Base-by-base conservation (phyloP, 148 eudicot species). In the Vaccinium darrowii region DNA sequence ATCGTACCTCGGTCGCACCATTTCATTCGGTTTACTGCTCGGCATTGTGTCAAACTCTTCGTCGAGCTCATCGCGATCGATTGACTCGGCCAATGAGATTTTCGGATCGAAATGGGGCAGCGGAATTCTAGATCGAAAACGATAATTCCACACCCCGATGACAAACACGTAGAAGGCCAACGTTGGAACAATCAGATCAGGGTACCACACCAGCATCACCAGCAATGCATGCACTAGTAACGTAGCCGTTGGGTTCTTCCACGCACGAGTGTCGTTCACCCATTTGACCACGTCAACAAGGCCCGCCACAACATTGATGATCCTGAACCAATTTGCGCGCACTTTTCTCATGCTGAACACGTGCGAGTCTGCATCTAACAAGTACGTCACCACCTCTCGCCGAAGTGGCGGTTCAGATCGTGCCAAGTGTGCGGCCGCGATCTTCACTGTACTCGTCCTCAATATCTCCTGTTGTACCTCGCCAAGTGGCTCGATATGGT, bases 241-340 rank as follows among this genome's bases (percentile, higher is more conserved):
- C 4, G 99, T 96, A 8, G 99, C 90, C 7, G 97, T 96, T 0
- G 97, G 92, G 12, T 94, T 96, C 91, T 91, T 94, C 99, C 99
- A 96, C 7, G 95, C 85, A 27, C 99, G 91, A 1, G 98, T 96
- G 84, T 94, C 98, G 9, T 96, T 94, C 4, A 94, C 80, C 98
- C 99, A 96, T 78, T 90, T 89, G 36, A 92, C 90, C 56, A 94
- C 82, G 51, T 94, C 98, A 11, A 92, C 87, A 12, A 93, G 88
- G 15, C 98, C 93, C 0, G 95, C 94, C 3, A 94, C 88, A 43
- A 92, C 91, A 80, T 87, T 92, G 79, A 96, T 89, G 82, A 96
- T 96, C 15, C 99, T 81, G 8, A 88, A 85, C 97, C 97, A 94
- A 75, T 96, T 96, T 2, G 93, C 97, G 0, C 97, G 94, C 9